These are phyloP conservation scores for Suillus alpinus DNA, from an alignment of 768 basidiomycete species.

Conservation along the genomic window DNA sequence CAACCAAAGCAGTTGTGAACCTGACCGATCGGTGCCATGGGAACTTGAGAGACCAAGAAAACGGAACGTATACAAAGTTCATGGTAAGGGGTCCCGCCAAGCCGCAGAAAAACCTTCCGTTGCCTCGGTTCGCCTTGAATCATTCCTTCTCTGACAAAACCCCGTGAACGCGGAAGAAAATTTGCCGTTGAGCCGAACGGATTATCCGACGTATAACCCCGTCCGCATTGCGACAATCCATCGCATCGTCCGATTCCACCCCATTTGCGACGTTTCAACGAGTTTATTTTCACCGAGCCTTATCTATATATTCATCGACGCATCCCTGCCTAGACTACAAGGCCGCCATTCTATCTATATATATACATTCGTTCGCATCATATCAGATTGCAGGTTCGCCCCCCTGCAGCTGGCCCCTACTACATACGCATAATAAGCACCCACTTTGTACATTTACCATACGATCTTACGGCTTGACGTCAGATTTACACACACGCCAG, in stretches of 20 bases:
- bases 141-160: not conserved
- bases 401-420: not conserved
- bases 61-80: not conserved
- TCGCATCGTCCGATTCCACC: not conserved
- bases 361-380: not conserved
- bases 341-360: not conserved
- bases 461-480: not conserved
- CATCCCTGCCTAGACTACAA: not conserved
- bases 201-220: not conserved
- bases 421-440: not conserved
- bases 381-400: not conserved
- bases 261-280: not conserved
- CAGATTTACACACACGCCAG: not conserved
- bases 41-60: not conserved
- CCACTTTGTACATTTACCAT: not conserved
- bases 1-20: not conserved
- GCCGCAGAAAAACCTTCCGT: not conserved
- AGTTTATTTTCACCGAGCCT: not conserved
- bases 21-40: not conserved
- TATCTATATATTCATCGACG: not conserved
- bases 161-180: not conserved
- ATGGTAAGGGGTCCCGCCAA: not conserved
- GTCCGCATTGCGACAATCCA: not conserved
- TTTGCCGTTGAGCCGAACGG: not conserved
- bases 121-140: not conserved